A percentile compares a stretch with the other conserved stretches of the same genome.
These are phyloP conservation scores for Dendrobium chrysotoxum DNA, from an alignment of 106 monocot genomes.

Conservation along the genomic window DNA sequence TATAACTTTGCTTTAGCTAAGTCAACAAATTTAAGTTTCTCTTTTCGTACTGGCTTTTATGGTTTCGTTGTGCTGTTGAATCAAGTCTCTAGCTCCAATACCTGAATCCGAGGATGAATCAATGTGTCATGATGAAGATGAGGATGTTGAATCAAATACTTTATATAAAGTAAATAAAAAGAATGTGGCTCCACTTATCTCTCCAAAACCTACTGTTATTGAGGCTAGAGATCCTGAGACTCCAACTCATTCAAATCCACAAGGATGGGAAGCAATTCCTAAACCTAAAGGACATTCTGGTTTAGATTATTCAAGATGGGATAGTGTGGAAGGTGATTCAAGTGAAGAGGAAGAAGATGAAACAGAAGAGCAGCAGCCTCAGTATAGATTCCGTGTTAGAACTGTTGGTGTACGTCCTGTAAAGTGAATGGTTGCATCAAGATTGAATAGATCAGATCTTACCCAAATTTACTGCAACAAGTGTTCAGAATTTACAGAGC, in stretches of 20 bases:
- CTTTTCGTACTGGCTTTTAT: background rate
- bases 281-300: conserved; percentile 92
- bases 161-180: conserved; percentile 4
- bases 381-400: conserved; percentile 75
- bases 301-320: conserved; percentile 94
- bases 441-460: background rate
- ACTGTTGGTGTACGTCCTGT: conserved; percentile 70
- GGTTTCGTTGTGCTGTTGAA: background rate
- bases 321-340: conserved; percentile 75
- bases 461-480: background rate
- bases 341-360: conserved; percentile 84
- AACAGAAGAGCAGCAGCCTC: conserved; percentile 57
- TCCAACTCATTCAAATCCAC: conserved; percentile 12
- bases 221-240: conserved; percentile 11
- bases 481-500: background rate
- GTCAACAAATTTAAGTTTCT: background rate
- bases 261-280: conserved; percentile 63
- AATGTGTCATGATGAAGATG: conserved; percentile 40
- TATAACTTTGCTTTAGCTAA: too few relatives aligned
- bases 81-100: conserved; percentile 80
- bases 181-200: conserved; percentile 1
- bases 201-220: conserved; percentile 5
- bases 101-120: conserved; percentile 83
- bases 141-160: conserved; percentile 25
- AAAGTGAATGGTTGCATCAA: conserved; percentile 29